phyloP scores from a whole-genome alignment of 2,329 filamentous ascomycete species.

The Phoma sp. region DNA sequence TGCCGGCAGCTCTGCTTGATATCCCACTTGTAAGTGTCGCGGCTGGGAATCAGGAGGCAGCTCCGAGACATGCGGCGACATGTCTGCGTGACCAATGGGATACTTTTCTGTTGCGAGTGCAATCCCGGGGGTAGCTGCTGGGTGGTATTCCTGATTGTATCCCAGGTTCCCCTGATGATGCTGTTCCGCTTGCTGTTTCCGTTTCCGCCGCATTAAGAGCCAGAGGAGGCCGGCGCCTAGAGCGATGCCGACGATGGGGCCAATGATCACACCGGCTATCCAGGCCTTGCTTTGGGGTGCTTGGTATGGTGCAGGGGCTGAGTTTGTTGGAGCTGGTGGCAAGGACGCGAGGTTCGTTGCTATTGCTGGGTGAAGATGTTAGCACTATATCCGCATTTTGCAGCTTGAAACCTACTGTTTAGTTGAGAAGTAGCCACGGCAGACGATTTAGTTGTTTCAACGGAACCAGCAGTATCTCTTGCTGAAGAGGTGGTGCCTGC shows the following conservation, averaged over 20 bases:
- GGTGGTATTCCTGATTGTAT: background rate
- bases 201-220: slow-evolving; percentile 10
- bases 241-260: slow-evolving; percentile 17
- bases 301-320: slow-evolving; percentile 1
- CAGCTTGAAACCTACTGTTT: too few relatives aligned
- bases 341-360: background rate
- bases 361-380: too few relatives aligned
- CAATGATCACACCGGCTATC: slow-evolving; percentile 22
- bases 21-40: background rate
- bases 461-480: too few relatives aligned
- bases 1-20: background rate
- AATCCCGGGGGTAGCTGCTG: too few relatives aligned
- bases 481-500: too few relatives aligned
- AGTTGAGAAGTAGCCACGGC: too few relatives aligned
- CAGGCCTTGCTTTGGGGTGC: slow-evolving; percentile 17
- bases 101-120: too few relatives aligned
- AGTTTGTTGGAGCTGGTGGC: background rate
- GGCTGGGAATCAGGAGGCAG: background rate
- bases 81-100: background rate
- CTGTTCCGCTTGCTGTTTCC: slow-evolving; percentile 11
- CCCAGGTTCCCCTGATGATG: slow-evolving; percentile 2
- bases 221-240: slow-evolving; percentile 20
- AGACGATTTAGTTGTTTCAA: too few relatives aligned
- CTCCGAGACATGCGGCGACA: background rate
- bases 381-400: too few relatives aligned